Evolutionary conservation across 495 filamentous ascomycete genomes (phyloP).

Genomic region (Hyaloscypha hepaticicola): DNA sequence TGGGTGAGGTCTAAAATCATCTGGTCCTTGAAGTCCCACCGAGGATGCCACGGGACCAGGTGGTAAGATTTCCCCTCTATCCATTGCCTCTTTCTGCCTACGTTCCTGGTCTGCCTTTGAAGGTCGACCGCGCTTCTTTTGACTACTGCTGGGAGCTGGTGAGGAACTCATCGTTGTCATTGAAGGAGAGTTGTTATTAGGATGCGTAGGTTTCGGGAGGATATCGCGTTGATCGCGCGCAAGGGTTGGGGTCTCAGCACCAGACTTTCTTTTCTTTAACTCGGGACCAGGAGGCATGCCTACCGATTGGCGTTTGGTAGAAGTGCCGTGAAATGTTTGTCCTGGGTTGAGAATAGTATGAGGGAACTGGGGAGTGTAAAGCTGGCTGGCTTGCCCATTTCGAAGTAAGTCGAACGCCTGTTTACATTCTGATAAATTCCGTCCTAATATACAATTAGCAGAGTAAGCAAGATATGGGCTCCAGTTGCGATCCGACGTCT

Average conservation of each 20-base stretch:
- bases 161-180: constrained; percentile 8
- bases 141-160: constrained; percentile 34
- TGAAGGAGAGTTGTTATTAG: constrained; percentile 17
- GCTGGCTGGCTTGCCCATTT: background rate
- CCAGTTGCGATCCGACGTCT: constrained; percentile 9
- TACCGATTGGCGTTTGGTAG: constrained; percentile 26
- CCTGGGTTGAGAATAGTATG: constrained; percentile 5
- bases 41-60: constrained; percentile 9
- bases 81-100: constrained; percentile 49
- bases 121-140: constrained; percentile 61
- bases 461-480: background rate
- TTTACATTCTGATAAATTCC: constrained; percentile 26
- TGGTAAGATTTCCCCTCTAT: constrained; percentile 24
- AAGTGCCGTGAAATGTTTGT: background rate
- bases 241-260: constrained; percentile 5
- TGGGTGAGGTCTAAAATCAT: background rate
- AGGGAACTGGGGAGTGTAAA: constrained; percentile 2
- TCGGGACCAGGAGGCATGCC: constrained; percentile 10
- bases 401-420: constrained; percentile 25
- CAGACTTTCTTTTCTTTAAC: constrained; percentile 27
- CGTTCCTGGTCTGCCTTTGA: constrained; percentile 56
- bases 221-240: constrained; percentile 15
- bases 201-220: constrained; percentile 27
- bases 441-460: constrained; percentile 20
- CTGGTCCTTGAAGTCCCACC: constrained; percentile 6